These are phyloP conservation scores for Pseudocercospora eumusae DNA, from an alignment of 2,329 filamentous ascomycete species.

Conservation along the genomic window DNA sequence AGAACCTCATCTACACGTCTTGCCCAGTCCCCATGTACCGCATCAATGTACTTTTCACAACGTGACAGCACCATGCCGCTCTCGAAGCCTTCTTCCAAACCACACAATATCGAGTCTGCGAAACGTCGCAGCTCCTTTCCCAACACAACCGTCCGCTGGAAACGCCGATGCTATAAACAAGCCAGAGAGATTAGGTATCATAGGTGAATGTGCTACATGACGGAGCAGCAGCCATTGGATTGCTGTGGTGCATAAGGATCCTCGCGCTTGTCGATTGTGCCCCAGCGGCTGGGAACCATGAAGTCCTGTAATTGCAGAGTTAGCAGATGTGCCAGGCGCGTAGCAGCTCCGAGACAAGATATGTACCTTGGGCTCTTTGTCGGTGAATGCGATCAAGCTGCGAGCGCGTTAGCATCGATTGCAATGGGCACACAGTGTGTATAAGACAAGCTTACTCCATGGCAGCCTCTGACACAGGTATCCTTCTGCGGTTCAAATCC, in stretches of 20 bases:
- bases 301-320: constrained; percentile 61
- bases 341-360: background rate
- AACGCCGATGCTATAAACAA: constrained; percentile 32
- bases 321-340: constrained; percentile 2
- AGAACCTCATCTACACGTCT: constrained; percentile 20
- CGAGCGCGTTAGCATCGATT: constrained; percentile 10
- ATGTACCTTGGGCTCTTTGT: constrained; percentile 71
- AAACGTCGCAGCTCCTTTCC: constrained; percentile 5
- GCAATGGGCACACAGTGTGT: constrained; percentile 17
- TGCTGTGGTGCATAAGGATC: constrained; percentile 98
- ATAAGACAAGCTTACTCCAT: constrained; percentile 47
- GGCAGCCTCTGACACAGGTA: constrained; percentile 91
- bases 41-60: constrained; percentile 16
- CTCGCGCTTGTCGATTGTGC: constrained; percentile 87
- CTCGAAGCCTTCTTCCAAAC: constrained; percentile 11
- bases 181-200: constrained; percentile 20
- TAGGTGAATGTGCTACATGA: constrained; percentile 67
- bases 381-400: constrained; percentile 97
- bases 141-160: constrained; percentile 23
- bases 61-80: constrained; percentile 10
- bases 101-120: constrained; percentile 1
- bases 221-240: constrained; percentile 85
- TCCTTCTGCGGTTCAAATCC: constrained; percentile 91
- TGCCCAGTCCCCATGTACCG: constrained; percentile 13
- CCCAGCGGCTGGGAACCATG: constrained; percentile 98